Evolutionary conservation across 164 flowering plant genomes (phyloP), one percentile per base, ranked within the genome.

Genomic region (Magnolia officinalis): DNA sequence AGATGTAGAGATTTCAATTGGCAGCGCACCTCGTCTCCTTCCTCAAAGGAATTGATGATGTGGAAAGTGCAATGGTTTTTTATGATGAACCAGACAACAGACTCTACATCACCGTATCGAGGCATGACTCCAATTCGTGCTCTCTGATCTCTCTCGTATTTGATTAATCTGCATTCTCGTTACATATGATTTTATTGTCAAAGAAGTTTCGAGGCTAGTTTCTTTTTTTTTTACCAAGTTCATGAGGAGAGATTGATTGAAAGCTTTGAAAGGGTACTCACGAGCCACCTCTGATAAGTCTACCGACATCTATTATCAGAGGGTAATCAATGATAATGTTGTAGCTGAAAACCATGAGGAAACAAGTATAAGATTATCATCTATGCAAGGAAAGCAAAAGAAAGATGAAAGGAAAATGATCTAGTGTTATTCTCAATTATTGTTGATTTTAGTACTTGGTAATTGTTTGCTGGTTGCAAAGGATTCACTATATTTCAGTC

Each of bases 41-140:
- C 79, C 71, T 77, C 79, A 49, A 72, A 77, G 10, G 50, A 72
- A n/a, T 77, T 71, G 23, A 77, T 72, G 50, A 78, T 55, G 72
- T 78, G 80, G n/a, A 73, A 78, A n/a, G 80, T 37, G 58, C 76
- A 78, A 55, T 68, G 77, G 8, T 59, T 31, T 50, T 68, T 55
- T 24, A 78, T 72, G 20, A 37, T 14, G 11, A 78, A 78, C 80
- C 80, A 78, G 19, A 14, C 20, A 0, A 74, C 11, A 11, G 80
- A 78, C 11, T 73, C 73, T 4, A 67, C 70, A 52, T 74, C 71
- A 8, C 77, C 77, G 65, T 74, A 74, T 7, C 77, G 71, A 6
- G 63, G 77, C 76, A 78, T 78, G 31, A 78, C 72, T 20, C 80
- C 80, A 2, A 78, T 67, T 68, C 68, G 73, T 6, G 80, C 75